Conservation (phyloP, 2,329 filamentous ascomycete genomes). For the Paecilomyces formosus region DNA sequence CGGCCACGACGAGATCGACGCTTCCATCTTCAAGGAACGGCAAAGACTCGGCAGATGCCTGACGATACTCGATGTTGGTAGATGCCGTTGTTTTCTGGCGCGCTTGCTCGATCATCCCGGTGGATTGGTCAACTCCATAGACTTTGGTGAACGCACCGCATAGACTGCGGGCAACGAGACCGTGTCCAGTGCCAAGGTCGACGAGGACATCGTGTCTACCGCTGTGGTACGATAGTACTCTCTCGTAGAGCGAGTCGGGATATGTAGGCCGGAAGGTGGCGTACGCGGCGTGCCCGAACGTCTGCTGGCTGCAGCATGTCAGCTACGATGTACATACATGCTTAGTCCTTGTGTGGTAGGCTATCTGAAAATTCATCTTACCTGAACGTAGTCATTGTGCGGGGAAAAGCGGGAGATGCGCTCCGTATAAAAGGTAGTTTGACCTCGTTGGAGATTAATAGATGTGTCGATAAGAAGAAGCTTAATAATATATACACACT, state of each 20-base stretch:
- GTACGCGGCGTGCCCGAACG: slow-evolving; percentile 3
- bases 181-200: slow-evolving; percentile 5
- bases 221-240: slow-evolving; percentile 1
- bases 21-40: slow-evolving; percentile 41
- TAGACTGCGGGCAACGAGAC: slow-evolving; percentile 2
- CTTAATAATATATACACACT: neutral
- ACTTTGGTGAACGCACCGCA: neutral
- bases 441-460: neutral
- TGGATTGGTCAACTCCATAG: slow-evolving; percentile 6
- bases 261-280: slow-evolving; percentile 3
- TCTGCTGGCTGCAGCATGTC: neutral
- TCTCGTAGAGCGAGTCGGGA: slow-evolving; percentile 1
- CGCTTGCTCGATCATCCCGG: slow-evolving; percentile 23
- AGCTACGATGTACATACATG: neutral
- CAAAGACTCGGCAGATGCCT: slow-evolving; percentile 49
- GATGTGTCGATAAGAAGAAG: neutral
- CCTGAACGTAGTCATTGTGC: neutral
- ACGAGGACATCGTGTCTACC: neutral
- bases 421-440: neutral
- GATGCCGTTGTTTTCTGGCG: slow-evolving; percentile 6
- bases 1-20: slow-evolving; percentile 46
- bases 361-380: neutral
- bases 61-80: slow-evolving; percentile 42
- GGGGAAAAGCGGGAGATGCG: neutral
- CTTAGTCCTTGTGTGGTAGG: neutral